Conservation (phyloP, 2,329 filamentous ascomycete genomes). For the Colletotrichum trifolii region DNA sequence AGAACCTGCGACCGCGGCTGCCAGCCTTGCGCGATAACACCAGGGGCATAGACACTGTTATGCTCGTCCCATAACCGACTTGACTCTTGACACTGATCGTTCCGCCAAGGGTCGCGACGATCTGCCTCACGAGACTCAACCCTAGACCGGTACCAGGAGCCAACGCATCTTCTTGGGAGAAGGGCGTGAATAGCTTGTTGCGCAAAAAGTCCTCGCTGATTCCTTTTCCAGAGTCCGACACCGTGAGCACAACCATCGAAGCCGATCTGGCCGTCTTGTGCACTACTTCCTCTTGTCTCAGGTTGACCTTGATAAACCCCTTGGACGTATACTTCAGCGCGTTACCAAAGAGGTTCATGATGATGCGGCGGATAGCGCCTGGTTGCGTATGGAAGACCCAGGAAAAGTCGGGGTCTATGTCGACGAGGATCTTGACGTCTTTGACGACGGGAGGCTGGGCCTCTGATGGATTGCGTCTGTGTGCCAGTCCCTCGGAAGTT, state of each 20-base stretch:
- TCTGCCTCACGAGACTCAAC: constrained; percentile 67
- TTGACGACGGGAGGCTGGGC: constrained; percentile 39
- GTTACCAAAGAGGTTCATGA: constrained; percentile 67
- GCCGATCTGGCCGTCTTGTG: constrained; percentile 38
- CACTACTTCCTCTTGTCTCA: constrained; percentile 40
- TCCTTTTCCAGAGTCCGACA: constrained; percentile 71
- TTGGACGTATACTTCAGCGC: constrained; percentile 63
- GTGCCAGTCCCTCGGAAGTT: constrained; percentile 24
- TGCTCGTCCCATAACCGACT: constrained; percentile 62
- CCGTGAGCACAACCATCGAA: constrained; percentile 50
- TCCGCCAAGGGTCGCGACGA: constrained; percentile 67
- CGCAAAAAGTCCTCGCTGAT: constrained; percentile 70
- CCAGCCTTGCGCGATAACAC: constrained; percentile 29
- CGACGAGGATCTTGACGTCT: constrained; percentile 55
- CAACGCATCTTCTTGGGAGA: constrained; percentile 69
- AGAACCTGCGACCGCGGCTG: constrained; percentile 18
- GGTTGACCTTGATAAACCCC: constrained; percentile 54
- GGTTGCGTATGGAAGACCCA: constrained; percentile 67
- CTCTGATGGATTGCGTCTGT: constrained; percentile 12
- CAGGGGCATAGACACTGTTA: constrained; percentile 58
- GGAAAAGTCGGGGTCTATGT: constrained; percentile 56
- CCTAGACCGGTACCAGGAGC: constrained; percentile 70
- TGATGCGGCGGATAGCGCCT: constrained; percentile 60
- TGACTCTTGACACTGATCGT: constrained; percentile 65
- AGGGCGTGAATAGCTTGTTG: constrained; percentile 68